These are phyloP conservation scores for Ceratocystis huliohia DNA, from an alignment of 2,329 filamentous ascomycete species.

Conservation along the genomic window DNA sequence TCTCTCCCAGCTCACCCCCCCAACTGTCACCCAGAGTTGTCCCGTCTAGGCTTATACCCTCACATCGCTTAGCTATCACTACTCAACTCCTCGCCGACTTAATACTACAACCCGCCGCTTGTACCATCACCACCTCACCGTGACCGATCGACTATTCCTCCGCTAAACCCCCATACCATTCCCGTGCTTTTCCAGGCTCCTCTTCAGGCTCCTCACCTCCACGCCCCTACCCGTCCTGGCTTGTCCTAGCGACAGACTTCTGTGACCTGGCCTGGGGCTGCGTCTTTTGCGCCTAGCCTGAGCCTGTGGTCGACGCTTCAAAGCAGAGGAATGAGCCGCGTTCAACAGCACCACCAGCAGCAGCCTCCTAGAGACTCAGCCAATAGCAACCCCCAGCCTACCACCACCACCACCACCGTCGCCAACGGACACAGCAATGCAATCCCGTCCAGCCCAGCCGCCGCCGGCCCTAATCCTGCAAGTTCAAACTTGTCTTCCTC, in stretches of 20 bases:
- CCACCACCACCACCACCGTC: background rate
- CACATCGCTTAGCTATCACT: too few species aligned
- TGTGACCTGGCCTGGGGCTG: slow-evolving; percentile 21
- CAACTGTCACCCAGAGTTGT: too few species aligned
- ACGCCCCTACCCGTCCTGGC: slow-evolving; percentile 4
- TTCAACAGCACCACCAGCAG: slow-evolving; percentile 15
- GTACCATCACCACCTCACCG: background rate
- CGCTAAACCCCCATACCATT: background rate
- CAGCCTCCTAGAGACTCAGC: slow-evolving; percentile 18
- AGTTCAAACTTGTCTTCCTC: background rate
- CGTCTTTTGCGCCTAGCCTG: slow-evolving; percentile 20
- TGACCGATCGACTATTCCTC: background rate
- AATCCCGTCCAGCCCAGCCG: background rate
- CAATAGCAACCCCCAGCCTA: background rate
- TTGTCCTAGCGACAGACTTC: slow-evolving; percentile 5
- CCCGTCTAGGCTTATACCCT: too few species aligned
- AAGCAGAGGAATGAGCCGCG: slow-evolving; percentile 18
- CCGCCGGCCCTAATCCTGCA: background rate
- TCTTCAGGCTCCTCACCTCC: background rate
- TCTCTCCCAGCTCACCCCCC: too few species aligned
- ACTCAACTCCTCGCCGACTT: background rate
- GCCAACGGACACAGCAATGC: slow-evolving; percentile 11
- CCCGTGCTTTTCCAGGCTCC: background rate
- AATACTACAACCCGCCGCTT: background rate
- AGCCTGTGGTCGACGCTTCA: slow-evolving; percentile 17